Evolutionary conservation across 2,329 filamentous ascomycete species (phyloP).

Genomic region (Aurifilum marmelostoma): DNA sequence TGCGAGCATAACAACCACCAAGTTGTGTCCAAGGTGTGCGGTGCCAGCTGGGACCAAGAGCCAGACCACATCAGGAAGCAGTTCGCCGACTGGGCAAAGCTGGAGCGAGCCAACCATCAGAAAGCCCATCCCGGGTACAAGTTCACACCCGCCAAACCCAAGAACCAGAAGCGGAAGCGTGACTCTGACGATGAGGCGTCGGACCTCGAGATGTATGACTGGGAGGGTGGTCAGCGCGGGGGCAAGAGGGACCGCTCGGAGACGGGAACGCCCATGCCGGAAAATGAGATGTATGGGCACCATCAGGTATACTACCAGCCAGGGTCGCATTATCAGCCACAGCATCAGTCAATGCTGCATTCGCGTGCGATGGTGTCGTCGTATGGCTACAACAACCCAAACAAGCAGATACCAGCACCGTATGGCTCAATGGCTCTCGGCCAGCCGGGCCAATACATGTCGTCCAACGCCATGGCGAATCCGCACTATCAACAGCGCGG

Average conservation of each 20-base stretch:
- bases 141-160: slow-evolving; percentile 81
- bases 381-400: slow-evolving; percentile 42
- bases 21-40: slow-evolving; percentile 84
- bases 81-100: slow-evolving; percentile 77
- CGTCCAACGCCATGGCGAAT: slow-evolving; percentile 36
- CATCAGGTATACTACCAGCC: slow-evolving; percentile 32
- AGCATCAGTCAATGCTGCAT: slow-evolving; percentile 30
- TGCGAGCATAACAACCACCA: slow-evolving; percentile 91
- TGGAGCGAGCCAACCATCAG: slow-evolving; percentile 84
- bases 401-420: slow-evolving; percentile 42
- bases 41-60: slow-evolving; percentile 84
- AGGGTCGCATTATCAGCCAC: slow-evolving; percentile 21
- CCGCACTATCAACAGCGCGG: slow-evolving; percentile 32
- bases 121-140: slow-evolving; percentile 90
- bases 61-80: slow-evolving; percentile 70
- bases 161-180: slow-evolving; percentile 43
- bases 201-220: slow-evolving; percentile 47
- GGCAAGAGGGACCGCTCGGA: slow-evolving; percentile 38
- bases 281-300: slow-evolving; percentile 36
- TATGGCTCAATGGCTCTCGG: slow-evolving; percentile 38
- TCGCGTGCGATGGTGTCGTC: slow-evolving; percentile 35
- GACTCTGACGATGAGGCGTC: slow-evolving; percentile 44
- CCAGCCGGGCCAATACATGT: slow-evolving; percentile 23
- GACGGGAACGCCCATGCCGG: slow-evolving; percentile 37
- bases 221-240: slow-evolving; percentile 43